Evolutionary conservation across 2,329 filamentous ascomycete genomes (phyloP).

Genomic region (Paradendryphiella salina): DNA sequence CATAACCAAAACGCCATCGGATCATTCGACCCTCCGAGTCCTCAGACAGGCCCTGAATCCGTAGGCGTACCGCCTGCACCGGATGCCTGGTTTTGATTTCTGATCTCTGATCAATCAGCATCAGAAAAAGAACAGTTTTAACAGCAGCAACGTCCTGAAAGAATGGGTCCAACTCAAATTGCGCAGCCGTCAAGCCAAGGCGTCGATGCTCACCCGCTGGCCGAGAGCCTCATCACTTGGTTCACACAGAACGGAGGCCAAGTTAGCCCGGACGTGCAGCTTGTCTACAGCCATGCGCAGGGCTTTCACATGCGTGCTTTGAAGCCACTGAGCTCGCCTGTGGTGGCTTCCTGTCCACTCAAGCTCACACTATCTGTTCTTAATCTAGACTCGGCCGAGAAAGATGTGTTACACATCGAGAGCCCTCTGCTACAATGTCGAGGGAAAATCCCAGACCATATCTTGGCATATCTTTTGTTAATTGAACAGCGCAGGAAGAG

Average conservation of each 20-base stretch:
- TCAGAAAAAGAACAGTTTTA: not conserved
- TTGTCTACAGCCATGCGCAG: slow-evolving; percentile 31
- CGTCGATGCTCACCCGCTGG: slow-evolving; percentile 18
- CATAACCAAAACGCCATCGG: slow-evolving; percentile 11
- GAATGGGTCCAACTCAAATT: slow-evolving; percentile 2
- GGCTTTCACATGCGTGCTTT: slow-evolving; percentile 41
- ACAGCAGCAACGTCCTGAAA: slow-evolving; percentile 6
- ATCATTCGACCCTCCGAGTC: slow-evolving; percentile 13
- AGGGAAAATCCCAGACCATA: slow-evolving; percentile 36
- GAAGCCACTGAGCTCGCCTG: slow-evolving; percentile 23
- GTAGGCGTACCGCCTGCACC: slow-evolving; percentile 6
- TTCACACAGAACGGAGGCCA: slow-evolving; percentile 39
- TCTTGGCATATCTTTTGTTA: slow-evolving; percentile 44
- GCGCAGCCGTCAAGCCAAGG: slow-evolving; percentile 5
- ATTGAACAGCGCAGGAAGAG: slow-evolving; percentile 39
- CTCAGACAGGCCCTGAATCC: not conserved
- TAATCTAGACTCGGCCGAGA: slow-evolving; percentile 38
- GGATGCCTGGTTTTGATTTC: not conserved
- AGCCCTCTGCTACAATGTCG: slow-evolving; percentile 33
- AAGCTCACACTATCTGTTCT: slow-evolving; percentile 43
- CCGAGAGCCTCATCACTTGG: slow-evolving; percentile 34
- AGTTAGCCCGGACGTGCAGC: slow-evolving; percentile 35
- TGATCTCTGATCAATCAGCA: not conserved
- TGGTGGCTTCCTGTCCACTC: slow-evolving; percentile 39
- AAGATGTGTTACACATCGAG: slow-evolving; percentile 29